Percentiles rank a stretch among this genome's conserved stretches.
phyloP scores from a whole-genome alignment of 352 stramenopile genomes.

The Globisporangium megalacanthum region DNA sequence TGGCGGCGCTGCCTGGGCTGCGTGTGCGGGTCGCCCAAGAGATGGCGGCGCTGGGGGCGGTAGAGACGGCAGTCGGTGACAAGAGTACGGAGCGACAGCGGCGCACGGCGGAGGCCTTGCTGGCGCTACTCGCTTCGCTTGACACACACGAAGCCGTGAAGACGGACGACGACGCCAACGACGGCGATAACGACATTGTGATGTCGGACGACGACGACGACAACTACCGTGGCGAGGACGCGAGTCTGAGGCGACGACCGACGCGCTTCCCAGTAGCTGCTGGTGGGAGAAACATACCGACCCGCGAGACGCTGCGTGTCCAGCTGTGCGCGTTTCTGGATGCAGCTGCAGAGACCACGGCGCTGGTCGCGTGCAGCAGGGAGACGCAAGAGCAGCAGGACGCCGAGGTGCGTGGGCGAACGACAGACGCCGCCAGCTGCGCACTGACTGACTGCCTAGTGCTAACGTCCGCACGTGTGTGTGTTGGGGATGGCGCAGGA shows the following conservation, averaged over 20 bases:
- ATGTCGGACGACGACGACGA: slow-evolving; percentile 2
- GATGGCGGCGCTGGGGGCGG: slow-evolving; percentile 5
- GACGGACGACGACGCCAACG: not conserved
- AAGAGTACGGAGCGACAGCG: not conserved
- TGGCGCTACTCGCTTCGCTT: slow-evolving; percentile 12
- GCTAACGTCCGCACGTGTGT: not conserved
- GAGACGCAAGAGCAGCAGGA: slow-evolving; percentile 73
- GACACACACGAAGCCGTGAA: not conserved
- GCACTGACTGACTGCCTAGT: not conserved
- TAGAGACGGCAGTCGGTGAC: not conserved
- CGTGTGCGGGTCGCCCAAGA: slow-evolving; percentile 18
- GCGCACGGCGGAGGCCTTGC: slow-evolving; percentile 9
- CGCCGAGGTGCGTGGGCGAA: slow-evolving; percentile 30
- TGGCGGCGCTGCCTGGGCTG: slow-evolving; percentile 42
- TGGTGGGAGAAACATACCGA: not conserved
- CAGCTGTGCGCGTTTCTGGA: slow-evolving; percentile 24
- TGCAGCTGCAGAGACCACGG: slow-evolving; percentile 39
- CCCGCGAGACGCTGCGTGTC: slow-evolving; percentile 3
- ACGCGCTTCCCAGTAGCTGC: not conserved
- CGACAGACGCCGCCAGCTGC: not conserved
- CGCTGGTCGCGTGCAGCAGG: slow-evolving; percentile 29
- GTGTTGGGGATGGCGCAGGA: slow-evolving; percentile 21
- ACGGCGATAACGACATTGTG: no score
- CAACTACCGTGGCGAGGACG: not conserved
- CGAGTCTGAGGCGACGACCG: not conserved